Evolutionary conservation across 140 eudicot genomes (phyloP), one percentile per base, ranked within the genome.

Genomic region (Stevia rebaudiana): DNA sequence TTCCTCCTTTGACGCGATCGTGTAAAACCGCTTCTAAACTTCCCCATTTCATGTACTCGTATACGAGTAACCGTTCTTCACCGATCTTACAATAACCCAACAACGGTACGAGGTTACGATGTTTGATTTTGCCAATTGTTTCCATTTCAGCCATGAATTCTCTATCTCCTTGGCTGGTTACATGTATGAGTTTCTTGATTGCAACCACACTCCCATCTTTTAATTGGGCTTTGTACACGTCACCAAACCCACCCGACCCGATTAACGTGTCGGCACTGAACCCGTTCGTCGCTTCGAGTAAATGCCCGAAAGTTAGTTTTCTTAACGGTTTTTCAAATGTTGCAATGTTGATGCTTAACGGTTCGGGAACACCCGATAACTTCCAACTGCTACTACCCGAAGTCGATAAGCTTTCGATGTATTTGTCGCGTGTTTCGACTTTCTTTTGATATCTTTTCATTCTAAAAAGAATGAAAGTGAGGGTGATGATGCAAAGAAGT

Each of bases 131-230:
- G 3, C 97, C 97, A 4, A 89, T 89, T 1, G 97, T 89, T 54
- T 89, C 97, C 97, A 89, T 89, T 79, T 89, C 97, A 11, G 97
- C 97, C 97, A 89, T 83, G 55, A 89, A 89, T 70, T 89, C 97
- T 50, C 97, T 52, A 22, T 89, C 97, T 24, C 97, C 97, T 37
- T 89, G 97, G 44, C 91, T 81, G 13, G 97, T 85, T 16, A 85
- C 91, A 5, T 85, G 95, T 18, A 89, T 81, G 15, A 89, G 95
- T 63, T 89, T 89, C 78, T 89, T 89, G 43, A 89, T 89, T 25
- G 97, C 97, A n/a, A 89, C 97, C 8, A 79, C 76, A 21, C 81
- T 70, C 11, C 95, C 91, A 28, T 89, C 97, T 49, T 64, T 82
- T 21, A 89, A 49, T 56, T 81, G 84, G 36, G 97, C 97, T 61